Evolutionary conservation across 1,284 basidiomycete genomes (phyloP).

Genomic region (Cryptococcus maquisensis): DNA sequence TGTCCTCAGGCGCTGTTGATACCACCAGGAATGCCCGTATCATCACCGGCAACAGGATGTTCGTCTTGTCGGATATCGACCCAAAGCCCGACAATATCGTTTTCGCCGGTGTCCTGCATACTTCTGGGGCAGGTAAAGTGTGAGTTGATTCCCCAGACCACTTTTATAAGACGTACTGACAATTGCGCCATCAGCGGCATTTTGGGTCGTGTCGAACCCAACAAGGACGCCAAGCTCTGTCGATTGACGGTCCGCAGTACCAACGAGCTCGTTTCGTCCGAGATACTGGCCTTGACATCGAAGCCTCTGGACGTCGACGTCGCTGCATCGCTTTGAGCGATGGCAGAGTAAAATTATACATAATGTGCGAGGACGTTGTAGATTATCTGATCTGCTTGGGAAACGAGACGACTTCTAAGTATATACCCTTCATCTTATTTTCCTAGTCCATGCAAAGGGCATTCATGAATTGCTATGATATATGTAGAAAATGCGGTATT

Average conservation of each 20-base stretch:
- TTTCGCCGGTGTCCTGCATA: conserved; percentile 87
- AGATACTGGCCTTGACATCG: conserved; percentile 59
- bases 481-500: not conserved
- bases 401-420: not conserved
- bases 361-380: not conserved
- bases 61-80: conserved; percentile 73
- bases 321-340: conserved; percentile 22
- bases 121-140: conserved; percentile 80
- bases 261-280: conserved; percentile 81
- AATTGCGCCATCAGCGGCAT: conserved; percentile 58
- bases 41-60: conserved; percentile 70
- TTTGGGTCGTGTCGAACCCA: conserved; percentile 87
- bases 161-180: not conserved
- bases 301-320: conserved; percentile 43
- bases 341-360: not conserved
- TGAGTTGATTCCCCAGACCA: conserved; percentile 15
- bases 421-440: not conserved
- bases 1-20: conserved; percentile 72
- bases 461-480: not conserved
- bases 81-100: conserved; percentile 75
- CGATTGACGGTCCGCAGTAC: conserved; percentile 92
- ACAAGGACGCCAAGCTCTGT: conserved; percentile 89
- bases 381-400: not conserved
- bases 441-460: not conserved
- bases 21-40: conserved; percentile 66